A percentile compares a stretch with the other conserved stretches of the same genome.
phyloP scores from a whole-genome alignment of 805 yeast genomes.

The Metschnikowia shivogae region DNA sequence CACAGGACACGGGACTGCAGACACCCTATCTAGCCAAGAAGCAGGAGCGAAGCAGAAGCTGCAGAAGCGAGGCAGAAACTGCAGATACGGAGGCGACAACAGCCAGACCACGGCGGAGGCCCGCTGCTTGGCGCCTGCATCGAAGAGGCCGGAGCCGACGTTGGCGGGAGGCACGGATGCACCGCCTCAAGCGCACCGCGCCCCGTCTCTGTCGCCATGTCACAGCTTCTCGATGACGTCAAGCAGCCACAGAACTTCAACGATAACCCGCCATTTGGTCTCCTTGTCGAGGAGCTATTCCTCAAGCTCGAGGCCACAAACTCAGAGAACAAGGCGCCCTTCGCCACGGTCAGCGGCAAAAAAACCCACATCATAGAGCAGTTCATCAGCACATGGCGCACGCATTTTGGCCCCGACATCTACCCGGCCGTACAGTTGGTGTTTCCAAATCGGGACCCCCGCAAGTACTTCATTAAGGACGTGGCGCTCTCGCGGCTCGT shows the following conservation, averaged over 20 bases:
- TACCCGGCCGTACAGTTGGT: slow-evolving; percentile 62
- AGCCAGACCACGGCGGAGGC: too few species aligned
- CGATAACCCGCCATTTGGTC: slow-evolving; percentile 13
- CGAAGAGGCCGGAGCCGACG: too few species aligned
- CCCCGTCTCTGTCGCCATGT: neutral
- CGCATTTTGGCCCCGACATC: slow-evolving; percentile 46
- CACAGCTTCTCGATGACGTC: slow-evolving; percentile 16
- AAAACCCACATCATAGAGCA: slow-evolving; percentile 18
- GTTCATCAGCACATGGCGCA: slow-evolving; percentile 30
- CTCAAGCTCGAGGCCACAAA: slow-evolving; percentile 14
- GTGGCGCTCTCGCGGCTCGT: slow-evolving; percentile 47
- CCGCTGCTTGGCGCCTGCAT: too few species aligned
- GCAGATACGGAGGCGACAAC: too few species aligned
- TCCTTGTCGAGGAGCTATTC: slow-evolving; percentile 17
- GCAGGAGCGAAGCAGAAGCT: too few species aligned
- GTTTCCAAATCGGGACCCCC: slow-evolving; percentile 59
- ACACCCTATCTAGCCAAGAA: too few species aligned
- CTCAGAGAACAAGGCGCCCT: slow-evolving; percentile 17
- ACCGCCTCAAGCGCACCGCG: neutral
- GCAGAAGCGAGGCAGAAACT: too few species aligned
- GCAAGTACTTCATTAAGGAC: slow-evolving; percentile 64
- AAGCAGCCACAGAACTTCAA: slow-evolving; percentile 15
- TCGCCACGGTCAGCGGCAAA: slow-evolving; percentile 15
- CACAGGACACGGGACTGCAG: too few species aligned
- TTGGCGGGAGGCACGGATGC: neutral